Evolutionary conservation across 805 yeast genomes (phyloP), one percentile per base, ranked within the genome.

Genomic region (Yarrowia osloensis): DNA sequence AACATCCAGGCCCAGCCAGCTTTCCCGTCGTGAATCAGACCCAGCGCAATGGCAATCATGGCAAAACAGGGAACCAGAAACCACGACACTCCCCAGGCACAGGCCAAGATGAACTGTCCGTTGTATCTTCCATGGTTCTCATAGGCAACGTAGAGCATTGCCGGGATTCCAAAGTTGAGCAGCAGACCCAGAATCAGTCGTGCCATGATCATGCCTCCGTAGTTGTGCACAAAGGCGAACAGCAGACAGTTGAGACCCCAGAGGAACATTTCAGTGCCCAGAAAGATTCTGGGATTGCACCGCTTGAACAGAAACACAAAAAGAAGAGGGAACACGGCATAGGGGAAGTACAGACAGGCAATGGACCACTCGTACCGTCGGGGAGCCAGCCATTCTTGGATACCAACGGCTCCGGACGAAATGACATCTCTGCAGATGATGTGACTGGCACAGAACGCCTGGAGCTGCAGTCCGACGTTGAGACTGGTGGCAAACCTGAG

Each of bases 61-160:
- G 55, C 55, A 13, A 50, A 50, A 15, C 55, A 50, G 19, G 55
- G 55, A 4, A 50, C 55, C 19, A 50, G n/a, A 21, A 50, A 50
- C 55, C 55, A 50, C 6, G 55, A 31, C 6, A 50, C 39, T 21
- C 55, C 55, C 55, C 55, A 50, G n/a, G 55, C 55, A 19, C 55
- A 50, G 5, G 55, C 37, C 12, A 50, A 19, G 12, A 50, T 21
- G 19, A 50, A 50, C 21, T 50, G 55, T 2, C 55, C 55, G 13
- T 50, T 50, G 39, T 19, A 50, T 7, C 55, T n/a, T 19, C 55
- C 55, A 9, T 50, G 55, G 55, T 50, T 29, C 12, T 50, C 55
- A 19, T 50, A 50, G 6, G 21, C 19, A 13, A 31, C 39, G 8
- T 50, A 28, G 28, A 50, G 26, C 55, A 50, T 50, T 3, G 55